Conservation (phyloP, 177 flowering plant genomes). For the Tripterygium wilfordii region DNA sequence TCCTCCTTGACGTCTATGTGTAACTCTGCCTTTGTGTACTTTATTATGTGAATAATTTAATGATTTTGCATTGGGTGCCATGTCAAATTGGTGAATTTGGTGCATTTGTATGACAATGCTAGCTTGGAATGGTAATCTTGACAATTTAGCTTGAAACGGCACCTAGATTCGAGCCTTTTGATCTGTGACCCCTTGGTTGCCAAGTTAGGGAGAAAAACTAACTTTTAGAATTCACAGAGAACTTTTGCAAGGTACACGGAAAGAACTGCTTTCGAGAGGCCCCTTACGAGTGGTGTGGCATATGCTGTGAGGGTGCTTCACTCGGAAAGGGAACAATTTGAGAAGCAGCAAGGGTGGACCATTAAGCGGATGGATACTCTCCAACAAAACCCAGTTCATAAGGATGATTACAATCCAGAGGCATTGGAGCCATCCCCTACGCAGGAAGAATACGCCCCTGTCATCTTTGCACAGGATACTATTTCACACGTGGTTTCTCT, state of each 20-base stretch:
- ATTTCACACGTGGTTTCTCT: constrained; percentile 76
- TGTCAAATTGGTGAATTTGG: not conserved
- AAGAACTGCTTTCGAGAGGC: constrained; percentile 92
- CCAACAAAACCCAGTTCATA: constrained; percentile 56
- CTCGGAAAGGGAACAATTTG: constrained; percentile 77
- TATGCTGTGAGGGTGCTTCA: constrained; percentile 88
- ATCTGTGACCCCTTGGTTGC: not conserved
- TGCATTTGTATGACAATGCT: too few species aligned
- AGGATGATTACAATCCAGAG: constrained; percentile 54
- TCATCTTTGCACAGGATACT: constrained; percentile 92
- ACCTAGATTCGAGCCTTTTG: constrained; percentile 7
- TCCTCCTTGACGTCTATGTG: not conserved
- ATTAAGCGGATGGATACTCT: constrained; percentile 72
- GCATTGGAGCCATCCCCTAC: constrained; percentile 55
- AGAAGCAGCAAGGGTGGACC: constrained; percentile 90
- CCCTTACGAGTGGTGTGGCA: constrained; percentile 91
- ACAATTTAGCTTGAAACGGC: too few species aligned
- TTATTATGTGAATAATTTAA: not conserved
- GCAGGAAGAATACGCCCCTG: constrained; percentile 94
- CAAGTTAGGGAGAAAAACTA: constrained; percentile 12
- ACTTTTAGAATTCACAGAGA: constrained; percentile 38
- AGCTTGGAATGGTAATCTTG: too few species aligned
- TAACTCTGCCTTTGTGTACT: not conserved
- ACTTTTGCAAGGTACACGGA: constrained; percentile 81
- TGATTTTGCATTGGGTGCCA: too few species aligned